phyloP scores from a whole-genome alignment of 495 filamentous ascomycete species.

The Clavariopsis aquatica region DNA sequence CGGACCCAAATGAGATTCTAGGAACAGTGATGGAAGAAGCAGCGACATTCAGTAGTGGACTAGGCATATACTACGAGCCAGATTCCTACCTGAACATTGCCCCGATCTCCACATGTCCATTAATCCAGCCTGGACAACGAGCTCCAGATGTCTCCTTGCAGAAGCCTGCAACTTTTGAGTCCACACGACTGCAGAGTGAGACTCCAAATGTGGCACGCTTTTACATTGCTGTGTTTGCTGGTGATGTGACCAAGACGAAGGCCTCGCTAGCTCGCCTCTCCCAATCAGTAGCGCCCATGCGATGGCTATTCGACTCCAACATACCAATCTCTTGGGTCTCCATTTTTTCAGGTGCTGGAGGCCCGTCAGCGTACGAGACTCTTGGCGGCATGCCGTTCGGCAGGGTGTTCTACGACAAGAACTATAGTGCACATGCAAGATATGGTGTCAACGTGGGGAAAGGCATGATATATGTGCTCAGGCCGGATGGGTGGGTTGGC shows the following conservation, averaged over 20 bases:
- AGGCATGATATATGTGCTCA: conserved; percentile 47
- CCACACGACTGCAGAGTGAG: conserved; percentile 47
- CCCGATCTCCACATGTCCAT: background rate
- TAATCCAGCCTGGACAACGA: conserved; percentile 44
- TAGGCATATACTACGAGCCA: conserved; percentile 48
- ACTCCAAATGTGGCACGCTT: conserved; percentile 47
- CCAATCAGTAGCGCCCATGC: background rate
- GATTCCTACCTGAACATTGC: conserved; percentile 42
- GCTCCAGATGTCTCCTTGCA: conserved; percentile 49
- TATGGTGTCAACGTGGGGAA: conserved; percentile 43
- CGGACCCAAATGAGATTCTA: conserved; percentile 50
- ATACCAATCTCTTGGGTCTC: conserved; percentile 43
- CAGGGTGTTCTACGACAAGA: conserved; percentile 47
- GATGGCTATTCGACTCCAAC: conserved; percentile 6
- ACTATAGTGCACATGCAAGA: conserved; percentile 41
- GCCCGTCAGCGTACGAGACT: conserved; percentile 47
- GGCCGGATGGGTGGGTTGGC: conserved; percentile 53
- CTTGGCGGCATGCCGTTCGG: conserved; percentile 45
- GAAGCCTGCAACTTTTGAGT: conserved; percentile 49
- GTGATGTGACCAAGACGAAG: conserved; percentile 36
- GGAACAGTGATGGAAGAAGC: conserved; percentile 48
- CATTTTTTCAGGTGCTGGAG: conserved; percentile 39
- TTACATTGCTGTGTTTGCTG: conserved; percentile 46
- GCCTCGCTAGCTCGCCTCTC: conserved; percentile 24
- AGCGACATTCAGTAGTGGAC: conserved; percentile 49